Percentiles rank a stretch among this genome's conserved stretches.
Conservation (phyloP, 495 filamentous ascomycete genomes). For the Aspergillus saccharolyticus region DNA sequence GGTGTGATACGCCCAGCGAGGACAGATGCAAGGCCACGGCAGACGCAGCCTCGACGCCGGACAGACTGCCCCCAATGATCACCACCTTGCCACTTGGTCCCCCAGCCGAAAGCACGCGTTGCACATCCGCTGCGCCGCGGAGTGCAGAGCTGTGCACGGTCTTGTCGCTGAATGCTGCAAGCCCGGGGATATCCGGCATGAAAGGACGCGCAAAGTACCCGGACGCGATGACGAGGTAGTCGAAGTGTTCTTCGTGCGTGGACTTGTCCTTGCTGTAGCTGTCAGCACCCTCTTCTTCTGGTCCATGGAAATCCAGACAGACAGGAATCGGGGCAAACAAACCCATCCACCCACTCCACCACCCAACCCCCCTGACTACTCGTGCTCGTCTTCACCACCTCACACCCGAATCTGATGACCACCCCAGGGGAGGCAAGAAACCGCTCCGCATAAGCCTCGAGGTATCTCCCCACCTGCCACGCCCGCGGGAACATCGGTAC, state of each 20-base stretch:
- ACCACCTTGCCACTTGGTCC: conserved; percentile 55
- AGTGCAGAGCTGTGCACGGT: conserved; percentile 59
- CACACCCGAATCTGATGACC: conserved; percentile 49
- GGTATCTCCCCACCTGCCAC: conserved; percentile 69
- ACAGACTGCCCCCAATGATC: conserved; percentile 80
- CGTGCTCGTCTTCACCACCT: conserved; percentile 45
- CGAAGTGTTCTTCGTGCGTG: conserved; percentile 48
- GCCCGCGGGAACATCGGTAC: conserved; percentile 65
- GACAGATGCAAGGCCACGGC: conserved; percentile 67
- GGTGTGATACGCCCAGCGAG: conserved; percentile 42
- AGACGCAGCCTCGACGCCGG: conserved; percentile 70
- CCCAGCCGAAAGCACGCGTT: conserved; percentile 8
- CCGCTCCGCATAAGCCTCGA: conserved; percentile 54
- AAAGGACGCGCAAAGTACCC: conserved; percentile 68
- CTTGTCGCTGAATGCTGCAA: conserved; percentile 25
- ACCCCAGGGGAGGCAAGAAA: conserved; percentile 49
- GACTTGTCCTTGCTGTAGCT: too few relatives aligned
- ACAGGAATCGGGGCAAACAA: neutral
- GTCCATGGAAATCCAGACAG: too few relatives aligned
- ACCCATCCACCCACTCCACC: conserved; percentile 42
- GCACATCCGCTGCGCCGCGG: conserved; percentile 23
- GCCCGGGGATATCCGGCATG: conserved; percentile 43
- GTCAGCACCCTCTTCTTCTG: neutral
- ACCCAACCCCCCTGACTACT: conserved; percentile 43
- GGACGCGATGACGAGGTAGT: conserved; percentile 67